Percentiles rank a stretch among this genome's conserved stretches.
These are phyloP conservation scores for Piper longum DNA, from an alignment of 164 flowering plant species.

Conservation along the genomic window DNA sequence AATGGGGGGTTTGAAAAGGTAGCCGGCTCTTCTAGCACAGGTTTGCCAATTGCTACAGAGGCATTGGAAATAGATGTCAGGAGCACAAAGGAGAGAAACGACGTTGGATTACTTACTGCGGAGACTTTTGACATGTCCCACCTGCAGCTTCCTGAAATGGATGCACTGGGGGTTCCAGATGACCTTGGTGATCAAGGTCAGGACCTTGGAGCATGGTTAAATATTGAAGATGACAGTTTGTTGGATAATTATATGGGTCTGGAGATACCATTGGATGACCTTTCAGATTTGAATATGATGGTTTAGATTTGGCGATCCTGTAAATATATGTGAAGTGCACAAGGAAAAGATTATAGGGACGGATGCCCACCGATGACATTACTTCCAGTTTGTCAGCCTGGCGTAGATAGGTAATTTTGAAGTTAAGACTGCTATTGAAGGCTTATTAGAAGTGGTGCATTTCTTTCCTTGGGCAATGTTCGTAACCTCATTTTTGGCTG, in stretches of 20 bases:
- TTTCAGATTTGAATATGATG: constrained; percentile 66
- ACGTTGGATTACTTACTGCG: constrained; percentile 12
- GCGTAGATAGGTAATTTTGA: neutral
- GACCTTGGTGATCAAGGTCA: constrained; percentile 46
- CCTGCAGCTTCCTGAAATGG: constrained; percentile 59
- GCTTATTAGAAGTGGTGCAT: no score
- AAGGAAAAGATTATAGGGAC: constrained; percentile 11
- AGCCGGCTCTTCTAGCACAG: constrained; percentile 37
- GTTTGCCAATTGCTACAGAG: constrained; percentile 22
- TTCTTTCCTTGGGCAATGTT: no score
- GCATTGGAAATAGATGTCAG: constrained; percentile 21
- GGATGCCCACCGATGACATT: neutral
- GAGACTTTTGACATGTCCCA: constrained; percentile 50
- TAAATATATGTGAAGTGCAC: constrained; percentile 49
- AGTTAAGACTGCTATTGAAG: no score
- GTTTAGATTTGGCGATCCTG: constrained; percentile 41
- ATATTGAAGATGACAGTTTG: constrained; percentile 48
- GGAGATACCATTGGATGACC: constrained; percentile 78
- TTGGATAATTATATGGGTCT: constrained; percentile 67
- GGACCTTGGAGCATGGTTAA: constrained; percentile 57
- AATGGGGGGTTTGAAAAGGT: constrained; percentile 50
- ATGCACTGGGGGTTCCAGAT: constrained; percentile 36
- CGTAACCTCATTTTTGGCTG: no score
- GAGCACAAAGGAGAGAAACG: constrained; percentile 27
- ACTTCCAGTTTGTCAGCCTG: neutral